These are phyloP conservation scores for Aschersonia sp. DNA, from an alignment of 2,329 filamentous ascomycete genomes.

Conservation along the genomic window DNA sequence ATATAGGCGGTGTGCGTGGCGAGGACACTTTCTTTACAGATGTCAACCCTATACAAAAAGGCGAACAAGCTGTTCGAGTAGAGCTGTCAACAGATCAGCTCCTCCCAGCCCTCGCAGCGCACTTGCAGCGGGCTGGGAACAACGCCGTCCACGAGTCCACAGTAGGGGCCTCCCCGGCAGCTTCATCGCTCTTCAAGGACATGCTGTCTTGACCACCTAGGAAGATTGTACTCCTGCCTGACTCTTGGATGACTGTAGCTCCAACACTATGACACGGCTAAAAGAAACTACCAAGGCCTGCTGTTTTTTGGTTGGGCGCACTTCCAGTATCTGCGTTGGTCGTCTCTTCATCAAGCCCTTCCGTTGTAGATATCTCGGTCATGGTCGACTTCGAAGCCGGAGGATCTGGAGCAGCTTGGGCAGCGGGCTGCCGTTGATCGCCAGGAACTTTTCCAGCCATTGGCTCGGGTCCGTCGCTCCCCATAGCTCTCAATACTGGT, in stretches of 20 bases:
- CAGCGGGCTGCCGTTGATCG: slow-evolving; percentile 11
- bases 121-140: slow-evolving; percentile 18
- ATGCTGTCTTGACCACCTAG: slow-evolving; percentile 36
- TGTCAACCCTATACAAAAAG: slow-evolving; percentile 34
- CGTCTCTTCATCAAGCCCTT: slow-evolving; percentile 4
- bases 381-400: slow-evolving; percentile 4
- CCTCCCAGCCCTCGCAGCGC: slow-evolving; percentile 40
- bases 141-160: slow-evolving; percentile 4
- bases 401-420: slow-evolving; percentile 13
- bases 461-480: slow-evolving; percentile 36
- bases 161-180: not conserved
- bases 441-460: too few species aligned
- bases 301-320: too few species aligned
- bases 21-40: slow-evolving; percentile 58
- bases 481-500: slow-evolving; percentile 50
- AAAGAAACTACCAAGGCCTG: slow-evolving; percentile 29
- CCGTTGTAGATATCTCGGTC: slow-evolving; percentile 3
- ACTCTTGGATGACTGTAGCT: too few species aligned
- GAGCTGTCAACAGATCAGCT: slow-evolving; percentile 43
- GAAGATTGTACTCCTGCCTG: slow-evolving; percentile 7
- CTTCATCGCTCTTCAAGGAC: slow-evolving; percentile 34
- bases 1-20: slow-evolving; percentile 70
- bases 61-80: slow-evolving; percentile 37
- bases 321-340: not conserved
- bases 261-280: slow-evolving; percentile 13